Conservation (phyloP, 768 basidiomycete species). For the Hysterangium stoloniferum region DNA sequence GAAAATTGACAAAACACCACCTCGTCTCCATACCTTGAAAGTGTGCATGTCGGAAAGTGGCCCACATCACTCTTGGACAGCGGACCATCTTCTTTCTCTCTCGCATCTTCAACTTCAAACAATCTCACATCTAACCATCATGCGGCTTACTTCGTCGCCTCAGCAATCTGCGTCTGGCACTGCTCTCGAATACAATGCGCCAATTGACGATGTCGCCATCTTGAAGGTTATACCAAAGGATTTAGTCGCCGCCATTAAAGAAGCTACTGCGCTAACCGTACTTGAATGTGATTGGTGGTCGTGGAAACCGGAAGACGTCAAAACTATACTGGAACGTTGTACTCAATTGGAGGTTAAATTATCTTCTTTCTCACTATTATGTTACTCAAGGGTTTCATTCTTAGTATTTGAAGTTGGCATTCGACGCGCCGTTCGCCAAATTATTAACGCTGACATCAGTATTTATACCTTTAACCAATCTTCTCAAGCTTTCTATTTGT, state of each 20-base stretch:
- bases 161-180: slow-evolving; percentile 16
- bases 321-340: slow-evolving; percentile 27
- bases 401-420: slow-evolving; percentile 24
- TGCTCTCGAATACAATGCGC: slow-evolving; percentile 16
- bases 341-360: slow-evolving; percentile 23
- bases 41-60: slow-evolving; percentile 26
- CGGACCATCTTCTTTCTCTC: slow-evolving; percentile 31
- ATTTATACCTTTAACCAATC: slow-evolving; percentile 24
- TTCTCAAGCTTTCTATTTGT: slow-evolving; percentile 25
- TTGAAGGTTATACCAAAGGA: slow-evolving; percentile 26
- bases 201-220: slow-evolving; percentile 23
- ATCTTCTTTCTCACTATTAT: slow-evolving; percentile 9
- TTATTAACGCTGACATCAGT: slow-evolving; percentile 26
- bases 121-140: slow-evolving; percentile 22
- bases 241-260: slow-evolving; percentile 23
- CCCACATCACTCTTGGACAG: slow-evolving; percentile 33
- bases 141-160: slow-evolving; percentile 21
- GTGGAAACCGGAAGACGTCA: slow-evolving; percentile 27
- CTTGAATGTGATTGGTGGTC: slow-evolving; percentile 36
- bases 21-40: slow-evolving; percentile 21
- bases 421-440: slow-evolving; percentile 31
- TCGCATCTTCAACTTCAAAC: slow-evolving; percentile 22
- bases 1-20: slow-evolving; percentile 22
- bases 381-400: background rate
- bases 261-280: slow-evolving; percentile 19